Base-by-base conservation (phyloP, 352 stramenopile genomes). In the Phytophthora melonis region DNA sequence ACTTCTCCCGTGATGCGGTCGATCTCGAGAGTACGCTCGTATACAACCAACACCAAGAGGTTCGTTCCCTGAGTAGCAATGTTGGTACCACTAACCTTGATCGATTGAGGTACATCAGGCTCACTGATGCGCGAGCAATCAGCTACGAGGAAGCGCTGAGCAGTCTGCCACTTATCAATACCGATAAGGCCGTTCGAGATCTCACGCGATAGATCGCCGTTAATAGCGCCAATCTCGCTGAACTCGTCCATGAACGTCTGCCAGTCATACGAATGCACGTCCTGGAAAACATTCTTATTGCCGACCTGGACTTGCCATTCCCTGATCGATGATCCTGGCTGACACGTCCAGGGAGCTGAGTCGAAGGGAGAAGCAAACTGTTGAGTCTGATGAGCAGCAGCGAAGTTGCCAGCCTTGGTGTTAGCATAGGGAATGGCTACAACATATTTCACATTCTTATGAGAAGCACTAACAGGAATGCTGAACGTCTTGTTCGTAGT, bases 241-340 rank as follows among this genome's bases (percentile, higher is more conserved):
- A 39, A 11, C 32, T 39, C 32, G 32, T 39, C 9, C 6, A 11
- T 39, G 32, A 39, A 39, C 0, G 62, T 11, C 54, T 72, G 57
- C 27, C 57, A 80, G 25, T 77, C 68, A 19, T 74, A 80, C 36
- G 69, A 64, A 7, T 68, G 56, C 21, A 65, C 58, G 10, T 39
- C 6, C 6, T 39, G 32, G 32, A 39, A 39, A 39, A 39, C 5
- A 39, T 39, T 39, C 7, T 66, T 14, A 50, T 79, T 79, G 65
- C 72, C 72, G 13, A 79, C 19, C 32, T 69, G 56, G 14, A 79
- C 67, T 58, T 58, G 52, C 3, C 5, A 39, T 1, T 39, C 9
- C 3, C 32, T 3, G 10, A 39, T 39, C 3, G 32, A 39, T 10
- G 10, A 39, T 10, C 5, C 32, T 10, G 5, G 32, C 32, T 11